Base-by-base conservation (phyloP, 2,329 filamentous ascomycete genomes). In the Penicillium sp. region DNA sequence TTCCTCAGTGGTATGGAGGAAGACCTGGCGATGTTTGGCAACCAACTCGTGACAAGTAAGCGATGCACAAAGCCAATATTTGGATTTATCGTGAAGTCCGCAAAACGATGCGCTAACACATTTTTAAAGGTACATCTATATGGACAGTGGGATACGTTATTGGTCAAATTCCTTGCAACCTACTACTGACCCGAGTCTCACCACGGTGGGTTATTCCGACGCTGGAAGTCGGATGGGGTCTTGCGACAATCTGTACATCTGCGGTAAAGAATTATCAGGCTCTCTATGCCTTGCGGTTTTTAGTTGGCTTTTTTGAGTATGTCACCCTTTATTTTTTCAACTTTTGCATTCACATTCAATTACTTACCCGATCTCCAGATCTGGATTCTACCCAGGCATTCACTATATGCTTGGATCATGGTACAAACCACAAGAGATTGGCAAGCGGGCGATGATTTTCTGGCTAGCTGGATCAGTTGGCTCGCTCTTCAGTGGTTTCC, bases 111-210 rank as follows among this genome's bases (percentile, higher is more conserved):
- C 24, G 11, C 27, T 52, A 42, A 52, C 27, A 1, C 32, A 22
- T 8, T n/a, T 31, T 7, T 31, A 5, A 14, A 54, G 51, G 51
- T 24, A 74, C 70, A 6, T 70, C 70, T 6, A 64, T 76, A 29
- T 77, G 79, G 63, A 77, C 71, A 21, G 74, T 79, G n/a, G 79
- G 78, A 43, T 75, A 75, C 24, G 75, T 81, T 29, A 64, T 81
- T 24, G 77, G 77, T 14, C 75, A 74, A 7, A 67, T 77, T 2
- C 72, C 78, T 0, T 68, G 63, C 43, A 80, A 80, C 53, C 59
- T 81, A 22, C 61, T 79, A 55, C 70, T 81, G 55, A 80, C 77
- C 7, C 58, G 77, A 13, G 57, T 80, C 0, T 74, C 72, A 0
- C 78, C 78, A 4, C 69, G 76, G 32, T 73, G 68, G 56, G 78